Conservation (phyloP, 2,329 filamentous ascomycete genomes). For the Aureobasidium sp. region DNA sequence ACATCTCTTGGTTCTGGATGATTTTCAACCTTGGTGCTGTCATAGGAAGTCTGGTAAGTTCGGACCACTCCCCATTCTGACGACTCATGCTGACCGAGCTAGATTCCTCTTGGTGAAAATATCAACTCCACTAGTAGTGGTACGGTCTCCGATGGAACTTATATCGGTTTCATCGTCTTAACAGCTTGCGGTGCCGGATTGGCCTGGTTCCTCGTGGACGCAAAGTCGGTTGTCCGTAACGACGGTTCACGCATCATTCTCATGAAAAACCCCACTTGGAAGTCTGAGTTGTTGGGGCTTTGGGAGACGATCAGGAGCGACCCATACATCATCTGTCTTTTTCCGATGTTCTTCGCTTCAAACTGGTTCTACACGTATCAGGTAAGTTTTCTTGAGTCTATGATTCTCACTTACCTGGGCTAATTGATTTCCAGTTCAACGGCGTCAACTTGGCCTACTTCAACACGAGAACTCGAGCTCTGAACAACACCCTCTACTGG, state of each 20-base stretch:
- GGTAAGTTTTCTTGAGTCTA: too few species aligned
- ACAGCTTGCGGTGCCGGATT: conserved; percentile 66
- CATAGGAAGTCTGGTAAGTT: conserved; percentile 63
- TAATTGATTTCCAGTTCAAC: too few species aligned
- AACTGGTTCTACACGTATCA: conserved; percentile 76
- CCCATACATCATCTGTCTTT: conserved; percentile 66
- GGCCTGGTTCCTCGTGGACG: conserved; percentile 63
- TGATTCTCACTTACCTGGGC: too few species aligned
- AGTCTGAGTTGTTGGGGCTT: conserved; percentile 69
- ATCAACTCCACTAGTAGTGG: conserved; percentile 48
- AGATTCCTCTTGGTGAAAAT: conserved; percentile 69
- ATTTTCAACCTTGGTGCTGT: conserved; percentile 92
- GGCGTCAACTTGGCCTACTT: conserved; percentile 63
- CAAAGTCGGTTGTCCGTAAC: conserved; percentile 62
- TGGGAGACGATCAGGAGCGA: conserved; percentile 64
- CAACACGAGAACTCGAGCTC: conserved; percentile 65
- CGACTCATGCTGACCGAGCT: background rate
- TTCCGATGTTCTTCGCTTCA: conserved; percentile 74
- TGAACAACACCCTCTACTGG: conserved; percentile 78
- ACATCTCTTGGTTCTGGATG: conserved; percentile 88
- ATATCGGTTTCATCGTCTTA: conserved; percentile 79
- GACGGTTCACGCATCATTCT: conserved; percentile 75
- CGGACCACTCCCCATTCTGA: background rate
- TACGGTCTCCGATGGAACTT: conserved; percentile 69
- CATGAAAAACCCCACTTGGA: conserved; percentile 88